phyloP scores from a whole-genome alignment of 2,329 filamentous ascomycete species.

The Calonectria crousiana region DNA sequence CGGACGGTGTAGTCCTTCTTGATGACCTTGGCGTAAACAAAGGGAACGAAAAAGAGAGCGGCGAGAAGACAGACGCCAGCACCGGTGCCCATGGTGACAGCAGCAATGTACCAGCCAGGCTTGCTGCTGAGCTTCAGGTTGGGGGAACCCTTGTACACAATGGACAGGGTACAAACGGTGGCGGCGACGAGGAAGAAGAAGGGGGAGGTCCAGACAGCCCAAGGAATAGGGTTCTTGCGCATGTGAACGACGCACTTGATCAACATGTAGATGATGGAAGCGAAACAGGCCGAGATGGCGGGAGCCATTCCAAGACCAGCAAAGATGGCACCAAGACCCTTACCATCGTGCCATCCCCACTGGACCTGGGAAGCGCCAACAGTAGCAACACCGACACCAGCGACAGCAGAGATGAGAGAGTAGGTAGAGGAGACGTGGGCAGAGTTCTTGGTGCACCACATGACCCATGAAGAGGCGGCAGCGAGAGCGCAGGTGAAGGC shows the following conservation, averaged over 20 bases:
- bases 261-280: slow-evolving; percentile 75
- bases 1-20: slow-evolving; percentile 75
- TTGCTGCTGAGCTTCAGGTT: slow-evolving; percentile 54
- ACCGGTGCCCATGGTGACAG: slow-evolving; percentile 75
- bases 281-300: slow-evolving; percentile 74
- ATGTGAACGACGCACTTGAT: slow-evolving; percentile 75
- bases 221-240: slow-evolving; percentile 77
- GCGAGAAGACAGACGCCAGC: slow-evolving; percentile 70
- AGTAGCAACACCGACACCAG: slow-evolving; percentile 77
- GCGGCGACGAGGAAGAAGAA: slow-evolving; percentile 83
- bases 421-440: slow-evolving; percentile 81
- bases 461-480: slow-evolving; percentile 78
- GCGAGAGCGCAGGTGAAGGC: slow-evolving; percentile 75
- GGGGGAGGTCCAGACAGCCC: slow-evolving; percentile 80
- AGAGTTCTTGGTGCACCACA: slow-evolving; percentile 82
- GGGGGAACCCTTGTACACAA: slow-evolving; percentile 86
- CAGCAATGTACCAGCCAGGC: slow-evolving; percentile 74
- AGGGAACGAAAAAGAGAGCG: slow-evolving; percentile 80
- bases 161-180: slow-evolving; percentile 80
- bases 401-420: slow-evolving; percentile 76
- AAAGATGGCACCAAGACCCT: slow-evolving; percentile 78
- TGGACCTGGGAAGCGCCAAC: slow-evolving; percentile 72
- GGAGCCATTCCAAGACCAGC: slow-evolving; percentile 79
- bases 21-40: slow-evolving; percentile 73
- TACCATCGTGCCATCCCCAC: slow-evolving; percentile 77